Evolutionary conservation across 176 grass and related monocot genomes (phyloP), one percentile per base, ranked within the genome.

Genomic region (Stipa capillata): DNA sequence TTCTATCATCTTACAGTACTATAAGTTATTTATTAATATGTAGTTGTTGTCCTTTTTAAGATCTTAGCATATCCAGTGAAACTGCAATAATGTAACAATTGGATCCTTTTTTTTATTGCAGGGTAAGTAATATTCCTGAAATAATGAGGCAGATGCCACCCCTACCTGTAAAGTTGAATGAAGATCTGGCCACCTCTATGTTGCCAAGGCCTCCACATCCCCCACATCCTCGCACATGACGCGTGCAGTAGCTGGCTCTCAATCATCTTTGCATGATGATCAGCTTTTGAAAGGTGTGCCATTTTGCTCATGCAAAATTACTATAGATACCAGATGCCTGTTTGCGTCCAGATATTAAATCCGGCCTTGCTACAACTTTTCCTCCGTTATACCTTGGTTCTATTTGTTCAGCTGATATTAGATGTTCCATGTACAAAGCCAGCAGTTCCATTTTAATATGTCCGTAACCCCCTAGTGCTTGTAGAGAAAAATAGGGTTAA

Each of bases 81-180:
- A 63, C 14, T 64, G 75, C 15, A 52, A 45, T 2, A 39, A 77
- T 28, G 11, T 54, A 29, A 65, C 18, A n/a, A 45, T 37, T 74
- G 17, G 7, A 27, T 47, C 27, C 23, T 43, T 82, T 53, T 83
- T 65, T 65, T 2, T 44, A 23, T 73, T 91, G 88, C 84, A 97
- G 94, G 78, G 83, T 87, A 73, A 85, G 45, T 69, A 89, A 97
- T 86, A 64, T 83, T 71, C 86, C 91, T 31, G 91, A 97, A 21
- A 89, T 91, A 91, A 97, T 97, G 94, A 97, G 73, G 84, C 91
- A 97, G 78, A 97, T 97, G 94, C 94, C 94, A 9, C 84, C 91
- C 29, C 83, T 97, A 71, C 91, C 91, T 24, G 88, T 87, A 41
- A 91, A 97, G 85, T 42, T 97, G 65, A 91, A 97, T 59, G 94